phyloP scores from a whole-genome alignment of 345 rosid species.

The Eucalyptus cloeziana region DNA sequence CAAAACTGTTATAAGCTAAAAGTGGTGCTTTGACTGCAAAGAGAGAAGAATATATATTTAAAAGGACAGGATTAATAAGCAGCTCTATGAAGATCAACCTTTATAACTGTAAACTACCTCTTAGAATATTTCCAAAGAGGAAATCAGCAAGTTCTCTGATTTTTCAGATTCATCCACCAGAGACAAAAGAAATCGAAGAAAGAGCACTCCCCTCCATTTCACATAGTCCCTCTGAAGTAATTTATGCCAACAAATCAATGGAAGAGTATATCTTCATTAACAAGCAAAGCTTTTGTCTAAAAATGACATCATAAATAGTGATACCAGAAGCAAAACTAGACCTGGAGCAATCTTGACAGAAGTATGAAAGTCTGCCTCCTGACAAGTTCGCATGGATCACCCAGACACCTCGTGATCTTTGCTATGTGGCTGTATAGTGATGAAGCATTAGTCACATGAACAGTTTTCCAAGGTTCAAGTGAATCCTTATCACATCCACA shows the following conservation, averaged over 20 bases:
- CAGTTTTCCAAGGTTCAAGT: not conserved
- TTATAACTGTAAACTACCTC: conserved; percentile 27
- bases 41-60: not conserved
- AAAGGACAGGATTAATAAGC: not conserved
- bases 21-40: conserved; percentile 83
- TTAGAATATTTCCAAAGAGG: conserved; percentile 78
- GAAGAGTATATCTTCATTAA: not conserved
- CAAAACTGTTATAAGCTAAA: conserved; percentile 92
- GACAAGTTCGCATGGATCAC: conserved; percentile 86
- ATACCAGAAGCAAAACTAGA: not conserved
- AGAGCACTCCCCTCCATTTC: conserved; percentile 92
- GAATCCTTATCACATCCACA: not conserved
- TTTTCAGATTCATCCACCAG: conserved; percentile 91
- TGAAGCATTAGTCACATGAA: not conserved
- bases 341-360: conserved; percentile 93
- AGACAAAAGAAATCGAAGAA: conserved; percentile 73
- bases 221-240: conserved; percentile 82
- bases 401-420: conserved; percentile 72
- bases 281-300: not conserved
- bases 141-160: conserved; percentile 82
- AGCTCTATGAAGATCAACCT: not conserved
- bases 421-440: conserved; percentile 41
- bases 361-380: conserved; percentile 89
- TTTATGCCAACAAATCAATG: not conserved
- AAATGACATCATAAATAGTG: not conserved